phyloP scores from a whole-genome alignment of 2,329 filamentous ascomycete genomes.

The Xylariaceae sp. region DNA sequence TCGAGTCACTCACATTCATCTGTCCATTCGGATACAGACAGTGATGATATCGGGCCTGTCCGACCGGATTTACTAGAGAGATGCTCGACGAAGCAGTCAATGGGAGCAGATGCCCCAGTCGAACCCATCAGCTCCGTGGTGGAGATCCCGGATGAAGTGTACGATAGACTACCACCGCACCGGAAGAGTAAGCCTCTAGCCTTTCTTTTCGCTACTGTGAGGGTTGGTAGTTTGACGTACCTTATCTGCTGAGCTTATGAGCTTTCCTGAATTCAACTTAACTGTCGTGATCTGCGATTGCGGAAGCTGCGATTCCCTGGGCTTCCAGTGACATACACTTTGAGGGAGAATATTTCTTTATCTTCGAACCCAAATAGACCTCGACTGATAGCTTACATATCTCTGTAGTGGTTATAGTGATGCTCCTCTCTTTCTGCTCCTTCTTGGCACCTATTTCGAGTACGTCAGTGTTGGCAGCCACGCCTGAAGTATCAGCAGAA shows the following conservation, averaged over 20 bases:
- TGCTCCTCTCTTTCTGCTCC: slow-evolving; percentile 67
- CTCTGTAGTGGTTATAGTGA: slow-evolving; percentile 51
- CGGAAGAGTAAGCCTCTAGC: slow-evolving; percentile 45
- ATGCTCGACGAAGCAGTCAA: slow-evolving; percentile 25
- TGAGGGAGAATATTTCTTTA: too few relatives aligned
- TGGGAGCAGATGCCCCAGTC: slow-evolving; percentile 25
- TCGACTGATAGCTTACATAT: slow-evolving; percentile 2
- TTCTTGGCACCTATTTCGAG: slow-evolving; percentile 73
- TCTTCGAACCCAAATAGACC: neutral
- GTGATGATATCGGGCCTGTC: neutral
- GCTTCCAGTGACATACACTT: too few relatives aligned
- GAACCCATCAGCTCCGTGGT: slow-evolving; percentile 25
- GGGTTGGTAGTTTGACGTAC: too few relatives aligned
- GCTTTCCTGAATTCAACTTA: too few relatives aligned
- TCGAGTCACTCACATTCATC: neutral
- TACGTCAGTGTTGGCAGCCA: slow-evolving; percentile 68
- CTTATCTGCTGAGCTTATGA: too few relatives aligned
- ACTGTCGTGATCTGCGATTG: too few relatives aligned
- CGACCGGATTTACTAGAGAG: slow-evolving; percentile 19
- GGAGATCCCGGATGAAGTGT: slow-evolving; percentile 51
- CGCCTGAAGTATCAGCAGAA: slow-evolving; percentile 66
- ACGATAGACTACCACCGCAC: slow-evolving; percentile 56
- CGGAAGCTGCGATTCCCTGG: too few relatives aligned
- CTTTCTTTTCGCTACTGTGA: too few relatives aligned
- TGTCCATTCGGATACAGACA: too few relatives aligned